phyloP scores from a whole-genome alignment of 352 stramenopile species.

The Pythium utonaiense region DNA sequence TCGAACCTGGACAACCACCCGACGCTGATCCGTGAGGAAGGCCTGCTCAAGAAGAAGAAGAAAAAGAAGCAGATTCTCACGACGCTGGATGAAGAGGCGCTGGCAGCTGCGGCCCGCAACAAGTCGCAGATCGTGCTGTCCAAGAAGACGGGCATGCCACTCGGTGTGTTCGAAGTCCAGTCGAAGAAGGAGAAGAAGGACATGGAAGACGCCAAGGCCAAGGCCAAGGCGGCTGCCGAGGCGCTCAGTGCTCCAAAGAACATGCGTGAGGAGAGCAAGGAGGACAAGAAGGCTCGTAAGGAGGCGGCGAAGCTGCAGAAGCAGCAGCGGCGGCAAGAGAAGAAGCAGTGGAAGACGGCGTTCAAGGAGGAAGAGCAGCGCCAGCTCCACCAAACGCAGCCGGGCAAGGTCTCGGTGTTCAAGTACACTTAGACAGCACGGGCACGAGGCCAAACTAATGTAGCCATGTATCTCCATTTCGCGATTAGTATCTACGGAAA shows the following conservation, averaged over 20 bases:
- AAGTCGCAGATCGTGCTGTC: conserved; percentile 88
- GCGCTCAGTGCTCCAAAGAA: conserved; percentile 24
- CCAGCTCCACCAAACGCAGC: conserved; percentile 55
- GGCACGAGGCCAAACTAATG: not conserved
- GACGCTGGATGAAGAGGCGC: conserved; percentile 20
- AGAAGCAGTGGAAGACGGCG: conserved; percentile 93
- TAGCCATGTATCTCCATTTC: conserved; percentile 4
- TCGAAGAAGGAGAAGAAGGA: conserved; percentile 25
- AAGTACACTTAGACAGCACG: conserved; percentile 43
- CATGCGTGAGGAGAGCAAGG: conserved; percentile 82
- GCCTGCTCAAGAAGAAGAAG: conserved; percentile 46
- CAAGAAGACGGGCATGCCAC: conserved; percentile 93
- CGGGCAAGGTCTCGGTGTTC: conserved; percentile 67
- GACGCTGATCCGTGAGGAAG: conserved; percentile 84
- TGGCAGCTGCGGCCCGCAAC: conserved; percentile 23
- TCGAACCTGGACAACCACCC: conserved; percentile 98
- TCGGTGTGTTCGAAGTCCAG: conserved; percentile 84
- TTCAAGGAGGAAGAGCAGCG: conserved; percentile 92
- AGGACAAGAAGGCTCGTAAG: conserved; percentile 94
- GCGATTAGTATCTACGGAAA: conserved; percentile 6
- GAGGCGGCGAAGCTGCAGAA: conserved; percentile 90
- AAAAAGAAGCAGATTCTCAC: conserved; percentile 73
- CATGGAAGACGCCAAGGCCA: conserved; percentile 8
- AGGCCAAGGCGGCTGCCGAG: not conserved
- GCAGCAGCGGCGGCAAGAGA: conserved; percentile 87